Evolutionary conservation across 1,139 yeast genomes (phyloP).

Genomic region (Zhuliangozyma blackwelliae): DNA sequence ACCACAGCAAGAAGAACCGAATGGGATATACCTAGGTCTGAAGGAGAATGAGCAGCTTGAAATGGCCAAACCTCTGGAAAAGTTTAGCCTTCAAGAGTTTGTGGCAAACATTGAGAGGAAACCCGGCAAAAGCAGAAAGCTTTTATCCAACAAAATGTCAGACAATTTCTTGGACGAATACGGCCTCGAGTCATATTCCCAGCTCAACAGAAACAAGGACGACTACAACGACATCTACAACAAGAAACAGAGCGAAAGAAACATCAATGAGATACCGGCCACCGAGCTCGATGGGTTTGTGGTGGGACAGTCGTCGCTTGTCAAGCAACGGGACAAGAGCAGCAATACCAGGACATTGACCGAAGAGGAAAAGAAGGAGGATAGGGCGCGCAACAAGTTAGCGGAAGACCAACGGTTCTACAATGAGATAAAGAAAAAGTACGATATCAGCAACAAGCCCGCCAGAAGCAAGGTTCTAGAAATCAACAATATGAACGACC

Average conservation of each 20-base stretch:
- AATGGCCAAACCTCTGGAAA: slow-evolving; percentile 6
- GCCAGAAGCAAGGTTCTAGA: slow-evolving; percentile 27
- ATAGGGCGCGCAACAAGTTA: slow-evolving; percentile 19
- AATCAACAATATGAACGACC: slow-evolving; percentile 28
- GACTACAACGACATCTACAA: slow-evolving; percentile 27
- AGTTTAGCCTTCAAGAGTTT: slow-evolving; percentile 22
- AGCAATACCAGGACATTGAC: slow-evolving; percentile 15
- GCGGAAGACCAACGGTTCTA: slow-evolving; percentile 26
- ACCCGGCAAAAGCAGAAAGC: slow-evolving; percentile 24
- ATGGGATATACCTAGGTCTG: slow-evolving; percentile 39
- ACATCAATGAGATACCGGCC: slow-evolving; percentile 21
- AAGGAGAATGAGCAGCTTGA: slow-evolving; percentile 9
- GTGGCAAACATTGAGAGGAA: slow-evolving; percentile 18
- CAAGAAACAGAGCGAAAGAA: slow-evolving; percentile 11
- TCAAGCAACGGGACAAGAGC: slow-evolving; percentile 4
- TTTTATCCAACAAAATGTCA: slow-evolving; percentile 26
- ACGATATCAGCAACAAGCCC: slow-evolving; percentile 13
- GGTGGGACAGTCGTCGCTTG: slow-evolving; percentile 26
- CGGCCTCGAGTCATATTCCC: slow-evolving; percentile 30
- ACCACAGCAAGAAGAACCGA: slow-evolving; percentile 13
- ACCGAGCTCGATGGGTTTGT: slow-evolving; percentile 33
- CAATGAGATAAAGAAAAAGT: slow-evolving; percentile 26
- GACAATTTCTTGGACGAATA: slow-evolving; percentile 39
- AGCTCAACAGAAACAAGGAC: slow-evolving; percentile 20
- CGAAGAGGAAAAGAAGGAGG: slow-evolving; percentile 25